Conservation (phyloP, 1,139 yeast genomes). For the Pichia sp. region DNA sequence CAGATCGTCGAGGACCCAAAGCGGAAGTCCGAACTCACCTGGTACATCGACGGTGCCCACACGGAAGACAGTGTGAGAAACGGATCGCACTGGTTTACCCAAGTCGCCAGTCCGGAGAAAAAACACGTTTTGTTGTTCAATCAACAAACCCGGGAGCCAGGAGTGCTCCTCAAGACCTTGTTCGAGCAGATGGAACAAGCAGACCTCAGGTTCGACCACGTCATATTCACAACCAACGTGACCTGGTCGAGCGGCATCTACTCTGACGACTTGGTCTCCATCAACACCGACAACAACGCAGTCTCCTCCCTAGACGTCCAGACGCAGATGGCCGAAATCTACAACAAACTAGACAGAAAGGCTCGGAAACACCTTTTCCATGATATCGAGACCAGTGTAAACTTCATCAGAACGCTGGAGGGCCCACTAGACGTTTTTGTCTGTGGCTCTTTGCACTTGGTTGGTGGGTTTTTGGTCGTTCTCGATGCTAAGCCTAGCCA, state of each 20-base stretch:
- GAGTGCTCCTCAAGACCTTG: constrained; percentile 53
- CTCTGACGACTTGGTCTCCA: constrained; percentile 76
- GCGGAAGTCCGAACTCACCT: constrained; percentile 47
- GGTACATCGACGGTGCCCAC: constrained; percentile 96
- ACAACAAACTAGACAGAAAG: constrained; percentile 53
- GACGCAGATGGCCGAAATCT: constrained; percentile 61
- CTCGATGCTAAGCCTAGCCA: not conserved
- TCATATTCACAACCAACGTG: constrained; percentile 82
- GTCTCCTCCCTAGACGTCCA: constrained; percentile 83
- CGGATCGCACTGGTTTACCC: constrained; percentile 74
- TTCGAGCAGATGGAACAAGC: constrained; percentile 36
- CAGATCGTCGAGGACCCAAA: constrained; percentile 52
- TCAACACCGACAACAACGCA: constrained; percentile 72
- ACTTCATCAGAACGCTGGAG: constrained; percentile 45
- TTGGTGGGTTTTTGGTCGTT: constrained; percentile 80
- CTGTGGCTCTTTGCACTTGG: constrained; percentile 89
- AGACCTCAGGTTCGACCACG: constrained; percentile 57
- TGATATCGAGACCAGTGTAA: constrained; percentile 72
- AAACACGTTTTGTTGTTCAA: constrained; percentile 66
- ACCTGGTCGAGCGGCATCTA: constrained; percentile 85
- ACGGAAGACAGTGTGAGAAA: constrained; percentile 81
- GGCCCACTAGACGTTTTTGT: constrained; percentile 71
- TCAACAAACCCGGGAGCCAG: constrained; percentile 90
- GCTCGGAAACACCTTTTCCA: constrained; percentile 52
- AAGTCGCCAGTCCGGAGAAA: constrained; percentile 28